A percentile compares a stretch with the other conserved stretches of the same genome.
Evolutionary conservation across 495 filamentous ascomycete species (phyloP).

Genomic region (Ramalina peruviana): DNA sequence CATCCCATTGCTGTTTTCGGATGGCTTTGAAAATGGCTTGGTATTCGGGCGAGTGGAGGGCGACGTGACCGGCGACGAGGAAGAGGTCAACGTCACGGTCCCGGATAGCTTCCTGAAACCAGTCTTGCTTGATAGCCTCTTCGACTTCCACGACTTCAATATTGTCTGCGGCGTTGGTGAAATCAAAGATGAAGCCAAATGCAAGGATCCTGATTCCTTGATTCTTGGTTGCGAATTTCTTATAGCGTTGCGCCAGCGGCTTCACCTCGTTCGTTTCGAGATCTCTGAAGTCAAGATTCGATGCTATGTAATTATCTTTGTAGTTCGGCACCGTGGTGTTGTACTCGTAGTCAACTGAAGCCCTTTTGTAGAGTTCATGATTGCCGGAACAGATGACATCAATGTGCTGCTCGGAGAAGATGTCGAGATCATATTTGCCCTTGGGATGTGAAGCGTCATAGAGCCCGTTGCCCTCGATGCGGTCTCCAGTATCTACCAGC

Average conservation of each 20-base stretch:
- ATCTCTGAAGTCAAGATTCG: slow-evolving; percentile 82
- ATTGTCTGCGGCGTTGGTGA: slow-evolving; percentile 77
- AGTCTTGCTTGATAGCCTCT: slow-evolving; percentile 64
- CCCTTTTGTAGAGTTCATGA: slow-evolving; percentile 80
- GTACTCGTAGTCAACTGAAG: slow-evolving; percentile 65
- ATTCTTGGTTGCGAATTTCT: slow-evolving; percentile 81
- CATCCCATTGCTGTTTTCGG: slow-evolving; percentile 58
- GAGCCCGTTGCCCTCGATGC: slow-evolving; percentile 91
- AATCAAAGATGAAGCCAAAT: slow-evolving; percentile 92
- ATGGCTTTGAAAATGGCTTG: slow-evolving; percentile 65
- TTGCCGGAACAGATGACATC: slow-evolving; percentile 86
- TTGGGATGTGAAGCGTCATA: slow-evolving; percentile 83
- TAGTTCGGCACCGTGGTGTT: slow-evolving; percentile 66
- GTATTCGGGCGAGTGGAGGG: slow-evolving; percentile 65
- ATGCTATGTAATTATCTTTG: slow-evolving; percentile 61
- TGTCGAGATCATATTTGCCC: slow-evolving; percentile 74
- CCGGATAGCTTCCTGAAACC: slow-evolving; percentile 79
- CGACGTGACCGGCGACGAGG: slow-evolving; percentile 75
- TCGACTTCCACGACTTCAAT: slow-evolving; percentile 68
- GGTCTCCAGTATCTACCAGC: slow-evolving; percentile 85
- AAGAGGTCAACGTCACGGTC: slow-evolving; percentile 76
- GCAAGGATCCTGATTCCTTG: slow-evolving; percentile 70
- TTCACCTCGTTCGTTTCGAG: slow-evolving; percentile 51
- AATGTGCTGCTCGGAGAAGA: slow-evolving; percentile 66
- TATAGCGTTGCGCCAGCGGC: slow-evolving; percentile 68